phyloP scores from a whole-genome alignment of 768 basidiomycete species.

The Gymnopilus junonius region DNA sequence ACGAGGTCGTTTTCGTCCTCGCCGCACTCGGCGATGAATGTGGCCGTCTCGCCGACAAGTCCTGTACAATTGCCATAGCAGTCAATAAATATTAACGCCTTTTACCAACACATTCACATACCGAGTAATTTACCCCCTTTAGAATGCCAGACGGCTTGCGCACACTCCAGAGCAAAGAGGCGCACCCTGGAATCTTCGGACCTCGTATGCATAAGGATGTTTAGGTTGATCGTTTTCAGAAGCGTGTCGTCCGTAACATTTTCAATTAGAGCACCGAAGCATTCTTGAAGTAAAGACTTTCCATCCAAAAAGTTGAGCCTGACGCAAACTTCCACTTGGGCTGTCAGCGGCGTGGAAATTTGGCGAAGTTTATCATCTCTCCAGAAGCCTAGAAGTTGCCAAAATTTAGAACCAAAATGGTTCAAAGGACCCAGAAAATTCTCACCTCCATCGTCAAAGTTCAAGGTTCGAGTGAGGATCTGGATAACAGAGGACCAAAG shows the following conservation, averaged over 20 bases:
- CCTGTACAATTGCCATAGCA: conserved; percentile 43
- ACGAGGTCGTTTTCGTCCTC: conserved; percentile 91
- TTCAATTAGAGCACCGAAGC: conserved; percentile 60
- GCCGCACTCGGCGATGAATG: conserved; percentile 85
- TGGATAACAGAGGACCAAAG: conserved; percentile 71
- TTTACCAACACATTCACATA: conserved; percentile 26
- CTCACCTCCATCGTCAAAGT: conserved; percentile 82
- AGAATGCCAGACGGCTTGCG: conserved; percentile 75
- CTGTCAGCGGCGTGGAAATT: conserved; percentile 59
- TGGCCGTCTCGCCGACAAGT: conserved; percentile 79
- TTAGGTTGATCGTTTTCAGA: conserved; percentile 82
- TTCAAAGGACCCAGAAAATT: background rate
- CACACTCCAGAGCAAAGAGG: conserved; percentile 68
- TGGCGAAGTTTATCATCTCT: conserved; percentile 77
- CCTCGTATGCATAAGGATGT: conserved; percentile 87
- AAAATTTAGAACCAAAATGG: background rate
- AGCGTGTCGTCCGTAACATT: conserved; percentile 58
- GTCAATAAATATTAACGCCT: background rate
- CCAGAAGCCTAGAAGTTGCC: conserved; percentile 74
- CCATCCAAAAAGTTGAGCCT: conserved; percentile 39
- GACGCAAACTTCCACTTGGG: conserved; percentile 64
- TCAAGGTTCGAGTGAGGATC: conserved; percentile 70
- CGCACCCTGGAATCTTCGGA: conserved; percentile 78
- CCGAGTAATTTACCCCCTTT: conserved; percentile 79
- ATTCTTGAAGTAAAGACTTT: conserved; percentile 48